phyloP scores from a whole-genome alignment of 2,329 filamentous ascomycete species.

The Endocalyx cinctus region DNA sequence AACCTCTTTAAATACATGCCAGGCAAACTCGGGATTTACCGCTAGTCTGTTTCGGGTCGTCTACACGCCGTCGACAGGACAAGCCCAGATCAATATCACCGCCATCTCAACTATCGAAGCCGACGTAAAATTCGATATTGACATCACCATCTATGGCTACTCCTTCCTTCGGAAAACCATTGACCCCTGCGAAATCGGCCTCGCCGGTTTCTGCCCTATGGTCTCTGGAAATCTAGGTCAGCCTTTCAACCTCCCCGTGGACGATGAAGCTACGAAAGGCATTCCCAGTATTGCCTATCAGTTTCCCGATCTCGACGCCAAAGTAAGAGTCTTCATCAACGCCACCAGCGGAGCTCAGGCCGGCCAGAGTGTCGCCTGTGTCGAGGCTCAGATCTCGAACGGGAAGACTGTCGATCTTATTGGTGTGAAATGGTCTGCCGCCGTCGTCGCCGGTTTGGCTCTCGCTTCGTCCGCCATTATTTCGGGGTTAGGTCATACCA shows the following conservation, averaged over 20 bases:
- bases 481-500: constrained; percentile 85
- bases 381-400: constrained; percentile 84
- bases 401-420: constrained; percentile 86
- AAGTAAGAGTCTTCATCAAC: constrained; percentile 77
- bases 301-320: constrained; percentile 86
- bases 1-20: constrained; percentile 70
- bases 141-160: constrained; percentile 72
- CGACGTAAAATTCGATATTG: constrained; percentile 65
- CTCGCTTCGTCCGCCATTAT: constrained; percentile 82
- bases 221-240: constrained; percentile 53
- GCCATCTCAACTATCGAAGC: constrained; percentile 71
- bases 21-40: constrained; percentile 71
- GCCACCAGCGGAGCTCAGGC: constrained; percentile 49
- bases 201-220: constrained; percentile 77
- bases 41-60: constrained; percentile 75
- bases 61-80: constrained; percentile 61
- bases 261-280: constrained; percentile 47
- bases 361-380: constrained; percentile 68
- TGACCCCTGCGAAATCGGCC: constrained; percentile 62
- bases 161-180: constrained; percentile 55
- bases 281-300: constrained; percentile 84
- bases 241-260: constrained; percentile 60
- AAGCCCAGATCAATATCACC: constrained; percentile 62
- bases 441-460: constrained; percentile 79
- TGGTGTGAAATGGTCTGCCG: constrained; percentile 85